Evolutionary conservation across 148 eudicot genomes (phyloP).

Genomic region (Fagopyrum homotropicum): DNA sequence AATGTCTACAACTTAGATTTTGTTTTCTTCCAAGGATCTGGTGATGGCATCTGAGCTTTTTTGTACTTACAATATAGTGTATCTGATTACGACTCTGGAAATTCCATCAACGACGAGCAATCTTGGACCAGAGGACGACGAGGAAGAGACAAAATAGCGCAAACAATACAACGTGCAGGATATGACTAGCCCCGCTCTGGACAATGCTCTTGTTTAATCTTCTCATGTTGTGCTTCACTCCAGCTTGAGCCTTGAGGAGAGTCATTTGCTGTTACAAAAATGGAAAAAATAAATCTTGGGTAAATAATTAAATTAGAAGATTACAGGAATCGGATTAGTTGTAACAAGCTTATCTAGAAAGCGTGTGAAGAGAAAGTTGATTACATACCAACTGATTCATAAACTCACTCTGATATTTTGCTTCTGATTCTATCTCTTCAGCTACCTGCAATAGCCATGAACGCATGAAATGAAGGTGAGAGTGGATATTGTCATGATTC

Average conservation of each 20-base stretch:
- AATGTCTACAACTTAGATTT: neutral
- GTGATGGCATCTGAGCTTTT: neutral
- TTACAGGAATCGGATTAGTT: neutral
- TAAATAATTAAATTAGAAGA: too few species aligned
- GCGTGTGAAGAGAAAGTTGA: slow-evolving; percentile 7
- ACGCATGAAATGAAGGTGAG: neutral
- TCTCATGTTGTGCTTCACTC: slow-evolving; percentile 90
- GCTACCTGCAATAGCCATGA: slow-evolving; percentile 15
- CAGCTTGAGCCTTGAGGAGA: slow-evolving; percentile 76
- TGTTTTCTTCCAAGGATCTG: neutral
- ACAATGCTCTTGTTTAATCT: slow-evolving; percentile 75
- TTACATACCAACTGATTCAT: slow-evolving; percentile 62
- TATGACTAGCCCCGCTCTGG: slow-evolving; percentile 65
- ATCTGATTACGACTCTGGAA: neutral
- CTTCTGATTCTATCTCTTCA: slow-evolving; percentile 16
- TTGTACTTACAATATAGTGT: slow-evolving; percentile 4
- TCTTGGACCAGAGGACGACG: neutral
- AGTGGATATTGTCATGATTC: neutral
- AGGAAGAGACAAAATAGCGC: slow-evolving; percentile 45
- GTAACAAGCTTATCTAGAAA: neutral
- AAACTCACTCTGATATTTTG: slow-evolving; percentile 17
- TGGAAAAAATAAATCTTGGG: slow-evolving; percentile 14
- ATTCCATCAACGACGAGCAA: neutral
- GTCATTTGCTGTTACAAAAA: slow-evolving; percentile 71
- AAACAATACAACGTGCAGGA: slow-evolving; percentile 76